A percentile compares a stretch with the other conserved stretches of the same genome.
phyloP scores from a whole-genome alignment of 129 eudicot species.

The Flaveria ramosissima region DNA sequence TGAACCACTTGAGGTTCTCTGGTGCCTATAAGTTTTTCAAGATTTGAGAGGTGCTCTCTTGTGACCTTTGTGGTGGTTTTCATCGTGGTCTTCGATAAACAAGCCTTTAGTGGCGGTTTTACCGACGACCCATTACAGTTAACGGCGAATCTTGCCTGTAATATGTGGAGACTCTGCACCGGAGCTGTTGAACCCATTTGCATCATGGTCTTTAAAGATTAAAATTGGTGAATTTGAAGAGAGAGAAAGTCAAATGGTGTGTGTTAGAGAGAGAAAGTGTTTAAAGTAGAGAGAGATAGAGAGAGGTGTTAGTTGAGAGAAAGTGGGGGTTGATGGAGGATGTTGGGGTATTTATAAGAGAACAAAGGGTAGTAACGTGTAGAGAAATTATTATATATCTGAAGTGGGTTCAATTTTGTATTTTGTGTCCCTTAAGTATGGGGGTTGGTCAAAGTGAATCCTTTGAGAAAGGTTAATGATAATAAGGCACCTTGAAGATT shows the following conservation, averaged over 20 bases:
- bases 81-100: conserved; percentile 22
- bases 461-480: background rate
- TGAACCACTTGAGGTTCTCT: conserved; percentile 24
- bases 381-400: too few relatives aligned
- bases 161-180: conserved; percentile 44
- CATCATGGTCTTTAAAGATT: conserved; percentile 44
- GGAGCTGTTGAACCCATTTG: conserved; percentile 68
- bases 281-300: conserved; percentile 8
- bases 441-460: background rate
- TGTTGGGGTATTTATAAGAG: conserved; percentile 33
- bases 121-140: conserved; percentile 45
- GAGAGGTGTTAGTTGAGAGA: conserved; percentile 20
- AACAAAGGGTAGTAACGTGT: conserved; percentile 1
- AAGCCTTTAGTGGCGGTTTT: conserved; percentile 44
- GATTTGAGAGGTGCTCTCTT: conserved; percentile 54
- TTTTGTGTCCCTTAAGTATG: background rate
- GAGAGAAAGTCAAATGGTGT: background rate
- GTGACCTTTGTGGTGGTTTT: conserved; percentile 32
- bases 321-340: conserved; percentile 25
- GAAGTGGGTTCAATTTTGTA: background rate
- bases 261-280: conserved; percentile 14
- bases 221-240: background rate
- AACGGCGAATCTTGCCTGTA: conserved; percentile 53
- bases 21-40: conserved; percentile 59
- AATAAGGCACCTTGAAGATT: conserved; percentile 5